Evolutionary conservation across 1,284 basidiomycete species (phyloP).

Genomic region (Trichosporon asahii): DNA sequence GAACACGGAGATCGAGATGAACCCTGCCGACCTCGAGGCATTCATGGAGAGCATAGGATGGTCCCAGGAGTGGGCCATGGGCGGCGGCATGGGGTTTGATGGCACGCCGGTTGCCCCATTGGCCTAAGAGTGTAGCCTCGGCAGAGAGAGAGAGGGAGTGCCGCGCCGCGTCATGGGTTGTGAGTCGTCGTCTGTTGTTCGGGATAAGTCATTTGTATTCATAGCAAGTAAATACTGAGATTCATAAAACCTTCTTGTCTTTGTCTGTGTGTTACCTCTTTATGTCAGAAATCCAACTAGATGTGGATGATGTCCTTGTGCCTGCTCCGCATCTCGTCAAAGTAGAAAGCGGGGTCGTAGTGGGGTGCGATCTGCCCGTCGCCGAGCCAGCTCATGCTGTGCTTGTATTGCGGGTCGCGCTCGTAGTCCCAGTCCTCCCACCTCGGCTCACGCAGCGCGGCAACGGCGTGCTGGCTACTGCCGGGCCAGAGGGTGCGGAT

Average conservation of each 20-base stretch:
- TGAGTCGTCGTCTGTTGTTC: no score
- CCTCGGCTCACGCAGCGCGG: conserved; percentile 32
- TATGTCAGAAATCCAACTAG: neutral
- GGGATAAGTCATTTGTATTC: neutral
- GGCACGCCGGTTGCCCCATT: neutral
- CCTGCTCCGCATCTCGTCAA: conserved; percentile 8
- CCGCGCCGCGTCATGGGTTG: no score
- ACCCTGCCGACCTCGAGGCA: neutral
- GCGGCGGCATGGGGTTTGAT: neutral
- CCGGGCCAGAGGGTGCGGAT: conserved; percentile 32
- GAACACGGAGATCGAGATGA: conserved; percentile 1
- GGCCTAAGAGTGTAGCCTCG: neutral
- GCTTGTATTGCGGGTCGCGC: conserved; percentile 12
- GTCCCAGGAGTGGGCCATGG: conserved; percentile 2
- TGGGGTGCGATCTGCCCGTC: conserved; percentile 20
- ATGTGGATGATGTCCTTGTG: conserved; percentile 12
- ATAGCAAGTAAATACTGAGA: neutral
- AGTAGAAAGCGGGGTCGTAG: conserved; percentile 22
- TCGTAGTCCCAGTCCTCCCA: conserved; percentile 43
- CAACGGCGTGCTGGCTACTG: conserved; percentile 22
- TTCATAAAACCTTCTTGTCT: neutral
- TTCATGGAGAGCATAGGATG: conserved; percentile 4
- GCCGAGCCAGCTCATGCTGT: conserved; percentile 23
- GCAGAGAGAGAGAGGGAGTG: no score
- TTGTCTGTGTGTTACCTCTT: neutral